Evolutionary conservation across 75 land plant species (phyloP).

Genomic region (Pinus taeda): DNA sequence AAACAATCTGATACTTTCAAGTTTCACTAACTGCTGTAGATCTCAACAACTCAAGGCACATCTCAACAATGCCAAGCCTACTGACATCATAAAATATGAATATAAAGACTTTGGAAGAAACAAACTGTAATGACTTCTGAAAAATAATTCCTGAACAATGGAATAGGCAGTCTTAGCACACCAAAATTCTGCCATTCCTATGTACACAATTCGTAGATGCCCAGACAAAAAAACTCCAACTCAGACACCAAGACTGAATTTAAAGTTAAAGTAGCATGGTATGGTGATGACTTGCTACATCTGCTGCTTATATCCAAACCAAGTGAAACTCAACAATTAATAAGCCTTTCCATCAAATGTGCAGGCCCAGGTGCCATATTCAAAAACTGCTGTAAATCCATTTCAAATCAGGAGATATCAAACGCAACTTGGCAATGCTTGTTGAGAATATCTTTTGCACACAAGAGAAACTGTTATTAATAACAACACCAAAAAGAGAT

Average conservation of each 20-base stretch:
- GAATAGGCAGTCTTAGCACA: background rate
- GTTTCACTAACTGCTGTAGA: background rate
- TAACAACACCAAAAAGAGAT: background rate
- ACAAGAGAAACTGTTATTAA: background rate
- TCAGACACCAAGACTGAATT: background rate
- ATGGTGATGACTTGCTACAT: background rate
- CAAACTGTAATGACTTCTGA: background rate
- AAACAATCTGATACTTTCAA: background rate
- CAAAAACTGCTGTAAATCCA: constrained; percentile 65
- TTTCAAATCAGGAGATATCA: constrained; percentile 67
- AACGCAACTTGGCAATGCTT: constrained; percentile 34
- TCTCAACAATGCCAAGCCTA: background rate
- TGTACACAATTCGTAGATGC: background rate
- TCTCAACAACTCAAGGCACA: background rate
- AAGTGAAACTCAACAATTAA: background rate
- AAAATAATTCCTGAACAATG: background rate
- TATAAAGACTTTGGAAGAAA: background rate
- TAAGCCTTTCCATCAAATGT: background rate
- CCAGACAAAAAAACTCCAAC: background rate
- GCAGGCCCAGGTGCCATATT: background rate
- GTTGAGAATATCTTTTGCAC: constrained; percentile 23
- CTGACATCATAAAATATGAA: background rate
- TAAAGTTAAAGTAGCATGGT: background rate
- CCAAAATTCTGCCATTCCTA: background rate
- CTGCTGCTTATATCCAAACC: background rate